A percentile compares a stretch with the other conserved stretches of the same genome.
These are phyloP conservation scores for Geotrichum histeridarum DNA, from an alignment of 1,139 yeast genomes.

Conservation along the genomic window DNA sequence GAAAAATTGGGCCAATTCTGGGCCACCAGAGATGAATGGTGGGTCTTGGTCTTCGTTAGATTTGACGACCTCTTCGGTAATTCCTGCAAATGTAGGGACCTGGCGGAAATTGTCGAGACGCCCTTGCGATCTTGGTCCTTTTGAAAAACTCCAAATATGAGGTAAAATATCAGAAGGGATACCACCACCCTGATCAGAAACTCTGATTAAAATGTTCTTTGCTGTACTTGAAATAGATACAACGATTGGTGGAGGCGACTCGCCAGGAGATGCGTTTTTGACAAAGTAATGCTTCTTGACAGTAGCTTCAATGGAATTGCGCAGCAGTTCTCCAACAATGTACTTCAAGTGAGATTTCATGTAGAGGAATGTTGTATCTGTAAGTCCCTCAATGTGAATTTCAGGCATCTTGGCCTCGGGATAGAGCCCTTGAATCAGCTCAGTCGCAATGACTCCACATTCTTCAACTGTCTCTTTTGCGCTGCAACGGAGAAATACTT, in stretches of 20 bases:
- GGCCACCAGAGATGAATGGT: background rate
- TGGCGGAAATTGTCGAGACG: slow-evolving; percentile 33
- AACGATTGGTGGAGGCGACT: slow-evolving; percentile 58
- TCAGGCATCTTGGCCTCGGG: slow-evolving; percentile 65
- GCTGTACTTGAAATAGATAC: slow-evolving; percentile 66
- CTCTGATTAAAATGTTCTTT: slow-evolving; percentile 64
- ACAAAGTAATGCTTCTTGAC: slow-evolving; percentile 42
- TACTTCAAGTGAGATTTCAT: slow-evolving; percentile 82
- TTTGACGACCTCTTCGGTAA: slow-evolving; percentile 29
- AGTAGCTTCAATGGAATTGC: slow-evolving; percentile 82
- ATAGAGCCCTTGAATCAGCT: slow-evolving; percentile 38
- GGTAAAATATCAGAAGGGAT: slow-evolving; percentile 52
- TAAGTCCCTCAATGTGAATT: slow-evolving; percentile 59
- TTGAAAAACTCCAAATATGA: slow-evolving; percentile 72
- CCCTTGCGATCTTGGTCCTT: slow-evolving; percentile 32
- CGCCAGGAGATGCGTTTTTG: slow-evolving; percentile 32
- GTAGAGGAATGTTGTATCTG: slow-evolving; percentile 65
- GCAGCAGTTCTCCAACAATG: slow-evolving; percentile 74
- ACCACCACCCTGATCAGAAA: slow-evolving; percentile 92
- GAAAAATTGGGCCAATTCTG: slow-evolving; percentile 1
- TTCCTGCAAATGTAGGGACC: slow-evolving; percentile 42
- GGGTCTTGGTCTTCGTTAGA: background rate
- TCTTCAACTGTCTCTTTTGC: slow-evolving; percentile 64
- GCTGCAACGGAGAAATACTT: slow-evolving; percentile 71
- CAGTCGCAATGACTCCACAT: slow-evolving; percentile 51